Percentiles rank a stretch among this genome's conserved stretches.
phyloP scores from a whole-genome alignment of 2,329 filamentous ascomycete genomes.

The Pseudogymnoascus sp. region DNA sequence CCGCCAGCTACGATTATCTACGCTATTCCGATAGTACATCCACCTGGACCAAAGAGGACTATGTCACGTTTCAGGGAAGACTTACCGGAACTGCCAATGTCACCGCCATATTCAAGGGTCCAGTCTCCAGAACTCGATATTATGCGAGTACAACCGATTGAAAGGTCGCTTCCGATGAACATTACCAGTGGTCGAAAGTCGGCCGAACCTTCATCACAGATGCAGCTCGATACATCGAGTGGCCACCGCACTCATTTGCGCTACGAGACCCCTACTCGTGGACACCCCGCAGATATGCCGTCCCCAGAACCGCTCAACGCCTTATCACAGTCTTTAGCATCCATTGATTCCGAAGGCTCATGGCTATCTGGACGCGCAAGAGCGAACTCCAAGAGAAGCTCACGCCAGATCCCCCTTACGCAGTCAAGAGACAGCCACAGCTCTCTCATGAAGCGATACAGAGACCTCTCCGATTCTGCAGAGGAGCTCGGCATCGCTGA shows the following conservation, averaged over 20 bases:
- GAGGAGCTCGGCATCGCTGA: constrained; percentile 62
- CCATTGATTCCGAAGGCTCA: constrained; percentile 89
- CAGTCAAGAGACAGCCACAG: constrained; percentile 36
- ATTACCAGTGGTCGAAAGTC: constrained; percentile 22
- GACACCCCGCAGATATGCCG: constrained; percentile 34
- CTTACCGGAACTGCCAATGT: constrained; percentile 76
- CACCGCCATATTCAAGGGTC: constrained; percentile 75
- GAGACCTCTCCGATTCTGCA: constrained; percentile 52
- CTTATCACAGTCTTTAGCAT: constrained; percentile 80
- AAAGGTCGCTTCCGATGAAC: constrained; percentile 21
- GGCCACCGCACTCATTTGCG: constrained; percentile 36
- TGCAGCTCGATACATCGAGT: constrained; percentile 44
- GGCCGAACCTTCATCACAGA: constrained; percentile 28
- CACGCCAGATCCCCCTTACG: constrained; percentile 34
- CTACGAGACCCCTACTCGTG: constrained; percentile 40
- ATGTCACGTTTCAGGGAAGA: constrained; percentile 91
- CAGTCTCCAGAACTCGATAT: constrained; percentile 65
- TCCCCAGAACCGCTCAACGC: constrained; percentile 47
- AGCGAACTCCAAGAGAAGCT: constrained; percentile 35
- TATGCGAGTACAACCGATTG: constrained; percentile 32
- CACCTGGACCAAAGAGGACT: constrained; percentile 58
- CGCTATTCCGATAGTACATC: constrained; percentile 28
- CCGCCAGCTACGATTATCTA: neutral
- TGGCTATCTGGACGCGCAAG: constrained; percentile 76
- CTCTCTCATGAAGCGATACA: constrained; percentile 37